Percentiles rank a stretch among this genome's conserved stretches.
Conservation (phyloP, 2,329 filamentous ascomycete species). For the Pseudocercospora vitis region DNA sequence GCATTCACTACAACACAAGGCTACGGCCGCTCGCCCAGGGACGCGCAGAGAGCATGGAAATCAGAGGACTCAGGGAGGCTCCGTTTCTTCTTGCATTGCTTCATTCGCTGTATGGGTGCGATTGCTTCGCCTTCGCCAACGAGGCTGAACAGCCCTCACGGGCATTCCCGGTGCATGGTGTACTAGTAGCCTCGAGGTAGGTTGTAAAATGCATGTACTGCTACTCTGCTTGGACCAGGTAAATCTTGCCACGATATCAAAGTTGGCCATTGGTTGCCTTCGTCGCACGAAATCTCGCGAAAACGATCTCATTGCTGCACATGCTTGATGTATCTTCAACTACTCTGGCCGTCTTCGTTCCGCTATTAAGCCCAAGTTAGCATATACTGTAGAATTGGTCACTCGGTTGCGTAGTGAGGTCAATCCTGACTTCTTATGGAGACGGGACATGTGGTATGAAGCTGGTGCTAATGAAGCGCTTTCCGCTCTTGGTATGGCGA, state of each 20-base stretch:
- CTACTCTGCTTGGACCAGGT: not conserved
- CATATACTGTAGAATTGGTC: no score
- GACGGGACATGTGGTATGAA: no score
- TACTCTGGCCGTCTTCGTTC: no score
- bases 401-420: no score
- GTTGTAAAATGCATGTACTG: slow-evolving; percentile 7
- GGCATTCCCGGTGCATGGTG: not conserved
- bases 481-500: no score
- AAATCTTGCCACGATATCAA: not conserved
- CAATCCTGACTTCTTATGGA: no score
- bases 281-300: not conserved
- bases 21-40: slow-evolving; percentile 16
- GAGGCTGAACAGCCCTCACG: slow-evolving; percentile 6
- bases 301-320: not conserved
- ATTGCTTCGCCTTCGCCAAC: not conserved
- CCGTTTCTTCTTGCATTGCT: slow-evolving; percentile 20
- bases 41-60: slow-evolving; percentile 12
- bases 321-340: no score
- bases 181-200: slow-evolving; percentile 5
- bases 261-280: not conserved
- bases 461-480: no score
- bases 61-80: slow-evolving; percentile 25
- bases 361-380: no score
- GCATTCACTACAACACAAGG: slow-evolving; percentile 18
- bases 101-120: not conserved